Percentiles rank a stretch among this genome's conserved stretches.
Conservation (phyloP, 2,329 filamentous ascomycete genomes). For the Tolypocladium guangdongense region DNA sequence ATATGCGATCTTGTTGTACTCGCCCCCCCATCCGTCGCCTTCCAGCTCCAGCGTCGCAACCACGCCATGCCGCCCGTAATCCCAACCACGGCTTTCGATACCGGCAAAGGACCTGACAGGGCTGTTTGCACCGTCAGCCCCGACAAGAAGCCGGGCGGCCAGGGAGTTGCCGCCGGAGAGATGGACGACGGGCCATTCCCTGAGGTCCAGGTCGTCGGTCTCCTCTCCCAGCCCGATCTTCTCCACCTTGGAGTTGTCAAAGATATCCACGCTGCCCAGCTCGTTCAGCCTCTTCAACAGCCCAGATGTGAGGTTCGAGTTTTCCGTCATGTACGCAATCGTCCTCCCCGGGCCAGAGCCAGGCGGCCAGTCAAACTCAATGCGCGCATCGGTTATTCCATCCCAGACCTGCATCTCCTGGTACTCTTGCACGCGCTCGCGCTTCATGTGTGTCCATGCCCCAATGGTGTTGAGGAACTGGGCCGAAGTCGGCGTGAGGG, state of each 20-base stretch:
- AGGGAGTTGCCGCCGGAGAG: slow-evolving; percentile 58
- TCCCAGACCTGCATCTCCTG: slow-evolving; percentile 99
- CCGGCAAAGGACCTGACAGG: slow-evolving; percentile 83
- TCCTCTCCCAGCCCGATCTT: slow-evolving; percentile 66
- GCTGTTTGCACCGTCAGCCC: slow-evolving; percentile 90
- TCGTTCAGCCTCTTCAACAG: slow-evolving; percentile 62
- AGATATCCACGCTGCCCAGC: slow-evolving; percentile 56
- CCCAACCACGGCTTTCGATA: slow-evolving; percentile 82
- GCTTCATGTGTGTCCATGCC: slow-evolving; percentile 69
- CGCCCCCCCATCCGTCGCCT: slow-evolving; percentile 42
- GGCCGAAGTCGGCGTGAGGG: slow-evolving; percentile 81
- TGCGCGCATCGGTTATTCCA: slow-evolving; percentile 73
- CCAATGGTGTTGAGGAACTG: slow-evolving; percentile 73
- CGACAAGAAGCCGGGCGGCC: slow-evolving; percentile 74
- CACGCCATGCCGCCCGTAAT: slow-evolving; percentile 82
- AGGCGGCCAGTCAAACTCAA: slow-evolving; percentile 72
- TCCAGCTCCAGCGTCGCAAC: slow-evolving; percentile 78
- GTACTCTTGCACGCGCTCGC: slow-evolving; percentile 70
- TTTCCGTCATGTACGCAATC: slow-evolving; percentile 96
- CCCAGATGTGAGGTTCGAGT: slow-evolving; percentile 74
- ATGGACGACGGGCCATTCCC: slow-evolving; percentile 77
- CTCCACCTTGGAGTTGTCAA: slow-evolving; percentile 68
- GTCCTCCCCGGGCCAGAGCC: slow-evolving; percentile 40
- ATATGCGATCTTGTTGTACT: slow-evolving; percentile 65
- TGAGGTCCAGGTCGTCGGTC: slow-evolving; percentile 61